A percentile compares a stretch with the other conserved stretches of the same genome.
These are phyloP conservation scores for Lentithecium fluviatile DNA, from an alignment of 495 filamentous ascomycete genomes.

Conservation along the genomic window DNA sequence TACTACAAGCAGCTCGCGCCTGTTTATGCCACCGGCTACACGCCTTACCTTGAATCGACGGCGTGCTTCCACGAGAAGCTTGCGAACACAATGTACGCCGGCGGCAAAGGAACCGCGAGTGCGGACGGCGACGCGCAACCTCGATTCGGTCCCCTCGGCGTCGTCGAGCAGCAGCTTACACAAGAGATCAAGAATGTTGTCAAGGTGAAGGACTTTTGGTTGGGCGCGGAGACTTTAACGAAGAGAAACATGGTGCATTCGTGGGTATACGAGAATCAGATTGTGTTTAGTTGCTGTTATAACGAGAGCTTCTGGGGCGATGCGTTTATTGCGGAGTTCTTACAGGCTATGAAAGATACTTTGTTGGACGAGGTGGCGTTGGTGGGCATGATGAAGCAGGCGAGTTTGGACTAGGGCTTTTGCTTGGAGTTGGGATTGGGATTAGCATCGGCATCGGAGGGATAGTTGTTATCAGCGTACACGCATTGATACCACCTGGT, in stretches of 20 bases:
- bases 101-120: not conserved
- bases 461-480: too few species aligned
- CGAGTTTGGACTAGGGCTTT: too few species aligned
- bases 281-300: slow-evolving; percentile 5
- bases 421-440: too few species aligned
- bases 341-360: too few species aligned
- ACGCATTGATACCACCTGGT: too few species aligned
- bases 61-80: slow-evolving; percentile 11
- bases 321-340: too few species aligned
- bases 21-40: slow-evolving; percentile 6
- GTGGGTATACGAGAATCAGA: slow-evolving; percentile 5
- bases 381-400: too few species aligned
- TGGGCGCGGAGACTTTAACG: slow-evolving; percentile 9
- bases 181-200: slow-evolving; percentile 1
- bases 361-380: too few species aligned
- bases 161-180: slow-evolving; percentile 4
- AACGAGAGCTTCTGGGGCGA: too few species aligned
- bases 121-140: not conserved
- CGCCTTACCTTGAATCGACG: slow-evolving; percentile 4
- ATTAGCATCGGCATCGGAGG: too few species aligned
- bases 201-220: slow-evolving; percentile 6
- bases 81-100: not conserved
- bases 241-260: slow-evolving; percentile 9
- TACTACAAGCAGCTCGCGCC: slow-evolving; percentile 7
- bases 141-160: slow-evolving; percentile 7